Conservation (phyloP, 768 basidiomycete genomes). For the Russula griseocarnosa region DNA sequence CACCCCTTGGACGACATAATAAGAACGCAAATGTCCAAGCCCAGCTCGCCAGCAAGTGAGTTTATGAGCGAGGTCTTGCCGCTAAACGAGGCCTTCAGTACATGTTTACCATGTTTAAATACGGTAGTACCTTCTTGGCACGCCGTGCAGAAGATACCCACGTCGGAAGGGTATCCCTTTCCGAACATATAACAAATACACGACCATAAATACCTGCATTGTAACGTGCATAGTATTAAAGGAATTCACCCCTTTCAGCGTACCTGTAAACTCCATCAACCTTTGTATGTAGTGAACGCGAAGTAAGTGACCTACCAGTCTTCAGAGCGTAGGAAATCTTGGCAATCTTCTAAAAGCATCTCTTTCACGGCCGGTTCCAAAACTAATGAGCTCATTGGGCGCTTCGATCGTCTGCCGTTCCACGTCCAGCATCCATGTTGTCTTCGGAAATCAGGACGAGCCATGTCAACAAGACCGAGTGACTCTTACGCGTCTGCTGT, state of each 20-base stretch:
- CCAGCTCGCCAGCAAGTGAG: slow-evolving; percentile 78
- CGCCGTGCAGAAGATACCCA: slow-evolving; percentile 80
- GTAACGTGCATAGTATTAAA: not conserved
- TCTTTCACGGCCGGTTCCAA: slow-evolving; percentile 86
- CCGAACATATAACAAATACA: slow-evolving; percentile 18
- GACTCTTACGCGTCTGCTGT: slow-evolving; percentile 77
- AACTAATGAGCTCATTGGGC: slow-evolving; percentile 89
- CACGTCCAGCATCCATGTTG: slow-evolving; percentile 78
- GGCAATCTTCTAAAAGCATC: slow-evolving; percentile 84
- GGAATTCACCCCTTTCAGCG: slow-evolving; percentile 71
- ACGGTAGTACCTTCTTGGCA: slow-evolving; percentile 65
- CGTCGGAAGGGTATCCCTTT: slow-evolving; percentile 85
- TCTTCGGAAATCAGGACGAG: slow-evolving; percentile 36
- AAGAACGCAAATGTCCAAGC: slow-evolving; percentile 88
- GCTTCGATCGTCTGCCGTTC: slow-evolving; percentile 83
- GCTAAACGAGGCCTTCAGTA: slow-evolving; percentile 39
- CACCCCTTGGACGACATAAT: slow-evolving; percentile 83
- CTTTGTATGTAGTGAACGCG: slow-evolving; percentile 12
- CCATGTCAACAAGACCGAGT: slow-evolving; percentile 25
- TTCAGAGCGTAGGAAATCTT: slow-evolving; percentile 76
- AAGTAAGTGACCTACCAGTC: slow-evolving; percentile 58
- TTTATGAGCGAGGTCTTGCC: slow-evolving; percentile 85
- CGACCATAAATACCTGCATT: not conserved
- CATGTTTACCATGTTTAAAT: slow-evolving; percentile 1
- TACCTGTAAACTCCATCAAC: slow-evolving; percentile 51